Evolutionary conservation across 2,329 filamentous ascomycete genomes (phyloP).

Genomic region (Aureobasidium sp.): DNA sequence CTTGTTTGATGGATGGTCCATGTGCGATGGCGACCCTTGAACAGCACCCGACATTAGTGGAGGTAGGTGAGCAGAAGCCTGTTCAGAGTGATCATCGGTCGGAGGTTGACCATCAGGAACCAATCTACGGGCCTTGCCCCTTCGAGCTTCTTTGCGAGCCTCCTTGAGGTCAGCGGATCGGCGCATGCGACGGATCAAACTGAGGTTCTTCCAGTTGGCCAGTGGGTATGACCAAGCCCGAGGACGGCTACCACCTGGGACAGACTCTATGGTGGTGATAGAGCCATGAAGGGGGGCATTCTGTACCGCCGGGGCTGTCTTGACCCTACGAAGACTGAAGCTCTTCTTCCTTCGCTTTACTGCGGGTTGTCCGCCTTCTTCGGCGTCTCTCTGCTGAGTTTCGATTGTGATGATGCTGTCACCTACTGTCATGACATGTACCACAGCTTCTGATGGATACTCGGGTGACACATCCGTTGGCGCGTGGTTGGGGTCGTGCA

Average conservation of each 20-base stretch:
- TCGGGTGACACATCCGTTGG: background rate
- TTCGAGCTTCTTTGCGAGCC: background rate
- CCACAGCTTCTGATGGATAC: background rate
- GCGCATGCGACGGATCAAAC: background rate
- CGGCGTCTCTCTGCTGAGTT: background rate
- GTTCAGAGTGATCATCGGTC: background rate
- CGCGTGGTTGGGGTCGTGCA: background rate
- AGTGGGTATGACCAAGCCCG: background rate
- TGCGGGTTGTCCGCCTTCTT: background rate
- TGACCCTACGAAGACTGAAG: background rate
- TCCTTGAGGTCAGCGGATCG: background rate
- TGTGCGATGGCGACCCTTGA: background rate
- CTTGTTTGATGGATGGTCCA: background rate
- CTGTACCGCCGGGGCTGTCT: background rate
- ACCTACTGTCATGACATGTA: background rate
- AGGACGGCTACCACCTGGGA: background rate
- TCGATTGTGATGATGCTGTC: conserved; percentile 6
- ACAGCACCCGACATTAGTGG: background rate
- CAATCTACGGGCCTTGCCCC: background rate
- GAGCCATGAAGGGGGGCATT: background rate
- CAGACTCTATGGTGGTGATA: background rate
- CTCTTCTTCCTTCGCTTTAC: background rate
- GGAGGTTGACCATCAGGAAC: background rate
- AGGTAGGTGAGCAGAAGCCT: background rate
- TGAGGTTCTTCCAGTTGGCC: background rate